phyloP scores from a whole-genome alignment of 257 asterid genomes.

The Voacanga thouarsii region DNA sequence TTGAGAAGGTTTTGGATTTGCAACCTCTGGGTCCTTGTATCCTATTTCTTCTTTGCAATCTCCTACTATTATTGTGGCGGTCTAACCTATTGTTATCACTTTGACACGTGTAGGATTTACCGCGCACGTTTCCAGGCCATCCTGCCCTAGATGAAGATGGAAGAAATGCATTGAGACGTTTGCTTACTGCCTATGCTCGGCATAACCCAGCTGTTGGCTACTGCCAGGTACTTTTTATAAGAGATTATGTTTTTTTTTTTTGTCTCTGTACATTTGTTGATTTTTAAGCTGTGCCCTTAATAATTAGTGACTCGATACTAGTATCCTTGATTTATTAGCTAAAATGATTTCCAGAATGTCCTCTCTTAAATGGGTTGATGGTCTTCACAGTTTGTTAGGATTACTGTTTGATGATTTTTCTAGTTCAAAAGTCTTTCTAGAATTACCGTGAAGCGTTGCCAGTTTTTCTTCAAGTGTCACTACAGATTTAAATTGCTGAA shows the following conservation, averaged over 20 bases:
- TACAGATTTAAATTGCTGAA: not conserved
- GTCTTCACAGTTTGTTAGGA: not conserved
- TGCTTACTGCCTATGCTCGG: conserved; percentile 88
- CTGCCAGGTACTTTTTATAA: conserved; percentile 72
- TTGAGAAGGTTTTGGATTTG: conserved; percentile 67
- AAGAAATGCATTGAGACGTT: conserved; percentile 88
- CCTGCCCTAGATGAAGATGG: conserved; percentile 95
- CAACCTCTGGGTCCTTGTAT: conserved; percentile 20
- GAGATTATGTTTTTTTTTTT: not conserved
- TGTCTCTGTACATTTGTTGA: too few species aligned
- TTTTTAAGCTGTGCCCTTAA: not conserved
- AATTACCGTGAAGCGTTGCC: too few species aligned
- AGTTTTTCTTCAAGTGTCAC: not conserved
- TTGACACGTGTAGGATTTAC: conserved; percentile 63
- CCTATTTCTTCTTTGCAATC: conserved; percentile 8
- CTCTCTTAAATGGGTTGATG: not conserved
- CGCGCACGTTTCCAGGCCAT: conserved; percentile 95
- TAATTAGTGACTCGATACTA: not conserved
- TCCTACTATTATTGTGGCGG: conserved; percentile 15
- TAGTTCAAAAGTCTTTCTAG: too few species aligned
- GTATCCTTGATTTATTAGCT: not conserved
- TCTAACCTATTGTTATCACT: conserved; percentile 22
- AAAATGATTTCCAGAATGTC: not conserved
- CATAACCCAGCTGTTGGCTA: conserved; percentile 94
- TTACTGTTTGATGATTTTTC: not conserved